phyloP scores from a whole-genome alignment of 345 rosid species.

The Microcos paniculata region DNA sequence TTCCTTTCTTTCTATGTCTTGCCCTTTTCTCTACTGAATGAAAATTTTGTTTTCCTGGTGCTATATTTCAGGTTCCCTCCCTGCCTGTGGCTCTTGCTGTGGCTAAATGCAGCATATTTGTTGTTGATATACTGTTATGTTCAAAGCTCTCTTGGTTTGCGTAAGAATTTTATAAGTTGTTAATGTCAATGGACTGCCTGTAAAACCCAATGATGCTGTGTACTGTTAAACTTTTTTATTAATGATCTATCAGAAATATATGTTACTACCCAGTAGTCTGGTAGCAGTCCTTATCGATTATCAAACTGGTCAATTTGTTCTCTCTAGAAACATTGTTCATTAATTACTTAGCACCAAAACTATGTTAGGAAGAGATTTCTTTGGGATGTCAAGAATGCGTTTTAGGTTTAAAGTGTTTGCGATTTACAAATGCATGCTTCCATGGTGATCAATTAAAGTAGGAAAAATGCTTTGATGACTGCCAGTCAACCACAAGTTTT shows the following conservation, averaged over 20 bases:
- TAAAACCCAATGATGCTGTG: background rate
- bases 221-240: background rate
- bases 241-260: background rate
- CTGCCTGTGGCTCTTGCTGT: slow-evolving; percentile 86
- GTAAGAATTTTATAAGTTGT: background rate
- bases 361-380: background rate
- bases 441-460: no score
- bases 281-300: background rate
- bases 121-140: background rate
- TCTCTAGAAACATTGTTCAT: background rate
- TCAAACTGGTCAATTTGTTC: background rate
- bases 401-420: background rate
- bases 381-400: background rate
- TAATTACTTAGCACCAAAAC: background rate
- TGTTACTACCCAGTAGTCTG: background rate
- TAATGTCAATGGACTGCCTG: background rate
- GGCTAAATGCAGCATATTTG: slow-evolving; percentile 20
- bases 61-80: slow-evolving; percentile 49
- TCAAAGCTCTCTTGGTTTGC: background rate
- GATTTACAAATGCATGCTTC: background rate
- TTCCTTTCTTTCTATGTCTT: slow-evolving; percentile 21
- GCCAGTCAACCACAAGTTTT: no score
- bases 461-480: no score
- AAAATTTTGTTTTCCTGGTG: slow-evolving; percentile 39
- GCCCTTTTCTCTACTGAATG: slow-evolving; percentile 37